Evolutionary conservation across 129 eudicot species (phyloP).

Genomic region (Cynara cardunculus): DNA sequence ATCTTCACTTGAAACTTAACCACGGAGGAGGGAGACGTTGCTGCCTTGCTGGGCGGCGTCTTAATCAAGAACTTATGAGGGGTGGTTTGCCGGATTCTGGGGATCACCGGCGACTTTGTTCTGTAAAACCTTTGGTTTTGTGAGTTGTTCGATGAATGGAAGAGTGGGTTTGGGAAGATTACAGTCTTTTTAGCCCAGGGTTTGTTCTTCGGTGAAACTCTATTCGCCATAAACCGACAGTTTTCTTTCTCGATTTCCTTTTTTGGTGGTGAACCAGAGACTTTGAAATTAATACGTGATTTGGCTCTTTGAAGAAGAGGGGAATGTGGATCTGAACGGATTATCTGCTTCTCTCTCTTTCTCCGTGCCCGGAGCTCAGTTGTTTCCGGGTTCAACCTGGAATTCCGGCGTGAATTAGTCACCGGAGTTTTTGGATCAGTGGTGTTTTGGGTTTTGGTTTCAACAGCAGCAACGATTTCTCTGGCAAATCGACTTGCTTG

Average conservation of each 20-base stretch:
- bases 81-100: slow-evolving; percentile 41
- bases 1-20: slow-evolving; percentile 54
- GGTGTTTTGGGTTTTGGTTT: slow-evolving; percentile 15
- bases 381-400: slow-evolving; percentile 45
- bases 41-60: slow-evolving; percentile 24
- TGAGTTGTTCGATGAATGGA: slow-evolving; percentile 59
- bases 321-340: slow-evolving; percentile 35
- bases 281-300: slow-evolving; percentile 76
- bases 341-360: slow-evolving; percentile 62
- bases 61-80: slow-evolving; percentile 94
- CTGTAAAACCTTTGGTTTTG: slow-evolving; percentile 35
- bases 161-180: slow-evolving; percentile 79
- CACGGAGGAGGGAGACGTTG: slow-evolving; percentile 36
- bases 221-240: slow-evolving; percentile 46
- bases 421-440: slow-evolving; percentile 83
- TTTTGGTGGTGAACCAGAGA: slow-evolving; percentile 38
- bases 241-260: slow-evolving; percentile 53
- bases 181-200: slow-evolving; percentile 93
- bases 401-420: slow-evolving; percentile 32
- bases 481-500: slow-evolving; percentile 73
- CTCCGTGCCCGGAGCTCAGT: slow-evolving; percentile 57
- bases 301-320: slow-evolving; percentile 65
- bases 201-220: slow-evolving; percentile 79
- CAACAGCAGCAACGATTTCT: slow-evolving; percentile 47
- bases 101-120: slow-evolving; percentile 64